Base-by-base conservation (phyloP, 352 stramenopile genomes). In the Globisporangium solare region DNA sequence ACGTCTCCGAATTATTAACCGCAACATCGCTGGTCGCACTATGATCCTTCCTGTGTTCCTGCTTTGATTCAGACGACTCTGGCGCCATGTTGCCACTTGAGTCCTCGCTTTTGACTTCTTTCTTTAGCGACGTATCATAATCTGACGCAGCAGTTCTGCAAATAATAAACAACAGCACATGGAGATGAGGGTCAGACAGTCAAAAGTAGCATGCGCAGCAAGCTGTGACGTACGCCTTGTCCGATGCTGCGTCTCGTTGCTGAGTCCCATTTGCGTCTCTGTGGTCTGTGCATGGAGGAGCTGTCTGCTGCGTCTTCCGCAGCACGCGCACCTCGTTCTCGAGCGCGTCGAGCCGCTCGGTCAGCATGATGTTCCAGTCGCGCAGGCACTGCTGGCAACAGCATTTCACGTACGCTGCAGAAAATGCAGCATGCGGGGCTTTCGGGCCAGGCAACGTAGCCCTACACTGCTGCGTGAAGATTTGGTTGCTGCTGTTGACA, bases 301-400 rank as follows among this genome's bases (percentile, higher is more conserved):
- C 40, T 58, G 39, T 6, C 13, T n/a, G 39, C 17, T n/a, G 39
- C 10, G 39, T n/a, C 17, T 43, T 37, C 14, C 20, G 5, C 24
- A 46, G 22, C 22, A 46, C 39, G 5, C 20, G 47, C 18, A 45
- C 47, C 39, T 56, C 41, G 17, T 8, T 46, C 31, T 63, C 59
- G 2, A 59, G 31, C 3, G 20, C 17, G 2, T 56, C 52, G 2
- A 66, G 4, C 10, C 42, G 32, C 4, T 58, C 49, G 0, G 54
- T 54, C 6, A 71, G 42, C n/a, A 27, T 40, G 18, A 47, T 2
- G 24, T 56, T 64, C 31, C 63, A 67, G 22, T 58, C 24, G 12
- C 51, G 31, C n/a, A 66, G 40, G 18, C 63, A 70, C 35, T 32
- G 6, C 7, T 42, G 54, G 37, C 58, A 70, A 37, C 54, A 58